Conservation (phyloP, 176 grass and related monocot species). For the Juncus effusus region DNA sequence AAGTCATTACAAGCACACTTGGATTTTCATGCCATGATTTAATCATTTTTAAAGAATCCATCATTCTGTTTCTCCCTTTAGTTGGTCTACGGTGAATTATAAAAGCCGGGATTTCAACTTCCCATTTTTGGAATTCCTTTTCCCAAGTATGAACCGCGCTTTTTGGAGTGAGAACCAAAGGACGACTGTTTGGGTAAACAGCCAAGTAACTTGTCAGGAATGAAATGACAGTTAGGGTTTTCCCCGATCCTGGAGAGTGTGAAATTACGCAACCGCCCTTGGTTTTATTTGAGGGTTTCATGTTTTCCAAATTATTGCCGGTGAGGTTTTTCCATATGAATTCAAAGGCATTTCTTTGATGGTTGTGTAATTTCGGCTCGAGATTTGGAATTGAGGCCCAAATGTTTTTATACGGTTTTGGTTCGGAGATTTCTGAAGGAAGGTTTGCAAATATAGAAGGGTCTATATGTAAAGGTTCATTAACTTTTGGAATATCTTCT, state of each 20-base stretch:
- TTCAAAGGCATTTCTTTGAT: slow-evolving; percentile 82
- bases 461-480: slow-evolving; percentile 23
- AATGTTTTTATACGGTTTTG: slow-evolving; percentile 42
- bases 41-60: slow-evolving; percentile 74
- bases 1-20: slow-evolving; percentile 86
- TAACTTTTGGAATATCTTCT: not conserved
- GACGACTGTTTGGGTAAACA: slow-evolving; percentile 66
- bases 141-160: slow-evolving; percentile 74
- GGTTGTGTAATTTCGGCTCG: slow-evolving; percentile 51
- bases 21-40: slow-evolving; percentile 71
- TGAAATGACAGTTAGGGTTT: slow-evolving; percentile 69
- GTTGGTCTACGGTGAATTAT: slow-evolving; percentile 49
- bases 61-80: slow-evolving; percentile 31
- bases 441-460: slow-evolving; percentile 29
- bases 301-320: slow-evolving; percentile 54
- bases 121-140: slow-evolving; percentile 83
- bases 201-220: slow-evolving; percentile 84
- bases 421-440: slow-evolving; percentile 31
- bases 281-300: slow-evolving; percentile 33
- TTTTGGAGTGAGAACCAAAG: slow-evolving; percentile 82
- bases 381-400: slow-evolving; percentile 59
- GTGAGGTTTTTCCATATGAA: slow-evolving; percentile 81
- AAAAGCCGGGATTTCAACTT: slow-evolving; percentile 52
- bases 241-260: slow-evolving; percentile 85
- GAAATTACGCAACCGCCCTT: slow-evolving; percentile 84